Conservation (phyloP, 1,139 yeast species). For the Pichia terricola region DNA sequence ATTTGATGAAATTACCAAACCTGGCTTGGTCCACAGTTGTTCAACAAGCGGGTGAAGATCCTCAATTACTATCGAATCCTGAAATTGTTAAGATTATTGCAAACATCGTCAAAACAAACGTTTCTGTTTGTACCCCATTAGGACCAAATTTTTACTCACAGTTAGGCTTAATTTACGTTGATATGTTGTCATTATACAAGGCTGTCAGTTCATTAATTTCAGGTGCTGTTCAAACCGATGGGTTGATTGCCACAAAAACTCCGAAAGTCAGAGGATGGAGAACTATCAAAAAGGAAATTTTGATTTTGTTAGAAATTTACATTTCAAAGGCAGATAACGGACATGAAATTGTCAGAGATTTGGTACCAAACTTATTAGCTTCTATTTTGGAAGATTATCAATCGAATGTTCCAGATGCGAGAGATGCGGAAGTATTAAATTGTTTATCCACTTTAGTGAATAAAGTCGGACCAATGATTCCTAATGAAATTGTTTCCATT, state of each 20-base stretch:
- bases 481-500: constrained; percentile 82
- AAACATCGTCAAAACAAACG: constrained; percentile 88
- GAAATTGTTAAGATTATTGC: constrained; percentile 91
- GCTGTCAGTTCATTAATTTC: constrained; percentile 91
- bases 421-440: constrained; percentile 94
- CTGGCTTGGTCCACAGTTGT: constrained; percentile 91
- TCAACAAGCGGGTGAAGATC: constrained; percentile 79
- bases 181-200: constrained; percentile 80
- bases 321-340: constrained; percentile 79
- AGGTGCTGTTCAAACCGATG: constrained; percentile 67
- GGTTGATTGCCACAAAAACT: constrained; percentile 84
- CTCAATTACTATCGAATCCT: constrained; percentile 70
- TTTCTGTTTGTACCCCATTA: constrained; percentile 83
- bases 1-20: constrained; percentile 85
- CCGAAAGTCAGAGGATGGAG: constrained; percentile 93
- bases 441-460: constrained; percentile 87
- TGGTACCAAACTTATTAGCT: constrained; percentile 73
- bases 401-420: constrained; percentile 85
- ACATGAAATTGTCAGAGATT: constrained; percentile 75
- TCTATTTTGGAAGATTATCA: constrained; percentile 89
- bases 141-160: constrained; percentile 92
- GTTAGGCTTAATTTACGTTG: constrained; percentile 75
- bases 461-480: constrained; percentile 80
- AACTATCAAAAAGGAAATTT: constrained; percentile 90
- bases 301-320: constrained; percentile 83